A percentile compares a stretch with the other conserved stretches of the same genome.
phyloP scores from a whole-genome alignment of 2,329 filamentous ascomycete genomes.

The Ophiocordyceps robertsii region DNA sequence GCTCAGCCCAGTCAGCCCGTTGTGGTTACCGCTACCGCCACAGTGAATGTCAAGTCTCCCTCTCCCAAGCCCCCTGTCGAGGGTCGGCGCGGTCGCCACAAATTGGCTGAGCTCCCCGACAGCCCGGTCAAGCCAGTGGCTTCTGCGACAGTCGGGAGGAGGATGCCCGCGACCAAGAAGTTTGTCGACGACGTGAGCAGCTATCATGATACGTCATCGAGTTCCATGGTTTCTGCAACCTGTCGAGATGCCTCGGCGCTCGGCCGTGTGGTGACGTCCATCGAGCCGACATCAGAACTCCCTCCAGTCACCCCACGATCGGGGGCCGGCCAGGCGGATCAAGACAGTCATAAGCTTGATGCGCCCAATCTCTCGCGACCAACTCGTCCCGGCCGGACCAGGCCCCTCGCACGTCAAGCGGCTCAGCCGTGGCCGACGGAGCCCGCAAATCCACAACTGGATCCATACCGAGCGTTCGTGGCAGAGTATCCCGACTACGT shows the following conservation, averaged over 20 bases:
- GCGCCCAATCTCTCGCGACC: not conserved
- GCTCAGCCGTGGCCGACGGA: not conserved
- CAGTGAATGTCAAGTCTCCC: not conserved
- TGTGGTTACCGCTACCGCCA: conserved; percentile 9
- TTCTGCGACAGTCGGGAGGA: conserved; percentile 4
- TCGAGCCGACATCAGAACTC: too few species aligned
- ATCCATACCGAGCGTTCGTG: conserved; percentile 25
- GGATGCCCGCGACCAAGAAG: conserved; percentile 11
- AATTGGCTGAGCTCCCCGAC: conserved; percentile 10
- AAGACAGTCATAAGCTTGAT: too few species aligned
- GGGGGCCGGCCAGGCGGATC: too few species aligned
- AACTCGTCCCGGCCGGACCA: not conserved
- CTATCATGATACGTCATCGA: conserved; percentile 14
- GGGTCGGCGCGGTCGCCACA: conserved; percentile 10
- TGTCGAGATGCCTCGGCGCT: not conserved
- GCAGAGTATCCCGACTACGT: conserved; percentile 29
- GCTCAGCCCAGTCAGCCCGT: conserved; percentile 14
- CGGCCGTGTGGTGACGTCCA: too few species aligned
- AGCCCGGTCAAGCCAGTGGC: conserved; percentile 3
- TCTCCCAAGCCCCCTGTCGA: not conserved
- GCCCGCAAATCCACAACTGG: not conserved
- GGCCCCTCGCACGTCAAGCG: conserved; percentile 1
- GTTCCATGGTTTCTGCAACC: conserved; percentile 16
- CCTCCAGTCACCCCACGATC: too few species aligned
- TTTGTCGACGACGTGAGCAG: conserved; percentile 8